Base-by-base conservation (phyloP, 2,329 filamentous ascomycete species). In the Aureobasidium pullulans region DNA sequence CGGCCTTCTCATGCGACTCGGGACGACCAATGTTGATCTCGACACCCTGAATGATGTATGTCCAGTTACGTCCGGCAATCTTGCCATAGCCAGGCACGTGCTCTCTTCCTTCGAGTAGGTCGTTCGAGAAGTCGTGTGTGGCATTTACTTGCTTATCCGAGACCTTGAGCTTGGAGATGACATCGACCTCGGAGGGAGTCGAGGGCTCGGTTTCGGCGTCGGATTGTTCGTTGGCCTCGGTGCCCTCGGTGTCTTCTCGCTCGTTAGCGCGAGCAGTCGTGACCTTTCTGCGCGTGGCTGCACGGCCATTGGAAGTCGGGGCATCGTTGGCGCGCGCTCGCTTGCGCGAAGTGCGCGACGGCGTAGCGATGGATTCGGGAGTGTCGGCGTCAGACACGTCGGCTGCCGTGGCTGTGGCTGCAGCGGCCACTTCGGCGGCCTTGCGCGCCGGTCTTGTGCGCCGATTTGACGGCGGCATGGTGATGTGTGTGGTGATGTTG, bases 11-110 rank as follows among this genome's bases (percentile, higher is more conserved):
- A 28, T 71, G 68, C 29, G 67, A 64, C 61, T 70, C 69, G 49
- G 84, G 83, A 63, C 89, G 84, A 44, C 89, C 89, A 64, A 94
- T 91, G 64, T 88, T 85, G 68, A 91, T 83, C 57, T 81, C 79
- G n/a, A 90, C 79, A 63, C 86, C 85, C 62, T 86, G 88, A 62
- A 93, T 84, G 69, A 90, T 93, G 72, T 87, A 94, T 9, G 89
- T 91, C 89, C 89, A 94, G 69, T 90, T 87, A 64, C 85, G 83
- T 15, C 88, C 89, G 19, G 88, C 85, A 62, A 94, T 86, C 75
- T 93, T 93, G 59, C 89, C 89, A 71, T 89, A 94, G 37, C 89
- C 89, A 6, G 76, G 73, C 34, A 77, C 75, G 65, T 76, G 66
- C 70, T 76, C 68, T 69, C 72, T 66, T 63, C 76, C 69, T 69